A percentile compares a stretch with the other conserved stretches of the same genome.
Conservation (phyloP, 345 rosid species). For the Bruguiera parviflora region DNA sequence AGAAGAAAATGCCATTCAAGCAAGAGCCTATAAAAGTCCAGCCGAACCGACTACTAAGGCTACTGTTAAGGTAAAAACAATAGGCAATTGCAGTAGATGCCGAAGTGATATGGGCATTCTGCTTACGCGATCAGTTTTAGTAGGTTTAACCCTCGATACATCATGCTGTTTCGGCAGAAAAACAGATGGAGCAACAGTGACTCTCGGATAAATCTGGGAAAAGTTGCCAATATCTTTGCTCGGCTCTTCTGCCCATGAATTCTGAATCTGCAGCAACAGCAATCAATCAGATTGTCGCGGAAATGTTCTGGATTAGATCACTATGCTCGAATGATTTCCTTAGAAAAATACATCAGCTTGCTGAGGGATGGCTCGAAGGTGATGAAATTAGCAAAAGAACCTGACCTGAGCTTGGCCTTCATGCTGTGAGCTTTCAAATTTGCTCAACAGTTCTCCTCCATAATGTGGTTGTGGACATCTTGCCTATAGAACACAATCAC, state of each 20-base stretch:
- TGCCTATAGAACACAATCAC: slow-evolving; percentile 18
- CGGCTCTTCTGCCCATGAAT: slow-evolving; percentile 22
- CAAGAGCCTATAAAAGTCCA: not conserved
- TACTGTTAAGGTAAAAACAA: not conserved
- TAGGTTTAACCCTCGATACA: slow-evolving; percentile 17
- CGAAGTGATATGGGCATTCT: slow-evolving; percentile 1
- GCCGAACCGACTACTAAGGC: not conserved
- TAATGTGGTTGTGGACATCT: slow-evolving; percentile 19
- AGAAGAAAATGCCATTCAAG: not conserved
- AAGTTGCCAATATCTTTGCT: slow-evolving; percentile 6
- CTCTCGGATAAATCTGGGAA: slow-evolving; percentile 20
- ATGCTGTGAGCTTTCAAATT: slow-evolving; percentile 9
- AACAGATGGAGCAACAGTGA: slow-evolving; percentile 20
- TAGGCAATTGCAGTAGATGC: not conserved
- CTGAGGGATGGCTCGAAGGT: not conserved
- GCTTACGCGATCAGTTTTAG: slow-evolving; percentile 31
- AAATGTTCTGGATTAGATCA: not conserved
- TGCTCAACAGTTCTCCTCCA: slow-evolving; percentile 13
- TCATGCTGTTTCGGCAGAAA: slow-evolving; percentile 15
- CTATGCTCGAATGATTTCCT: slow-evolving; percentile 8
- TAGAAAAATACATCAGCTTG: not conserved
- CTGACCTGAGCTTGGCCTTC: slow-evolving; percentile 29
- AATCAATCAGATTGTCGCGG: not conserved
- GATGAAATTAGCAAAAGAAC: slow-evolving; percentile 1
- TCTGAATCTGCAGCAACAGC: slow-evolving; percentile 24